These are phyloP conservation scores for Lanmaoa pseudosensibilis DNA, from an alignment of 768 basidiomycete species.

Conservation along the genomic window DNA sequence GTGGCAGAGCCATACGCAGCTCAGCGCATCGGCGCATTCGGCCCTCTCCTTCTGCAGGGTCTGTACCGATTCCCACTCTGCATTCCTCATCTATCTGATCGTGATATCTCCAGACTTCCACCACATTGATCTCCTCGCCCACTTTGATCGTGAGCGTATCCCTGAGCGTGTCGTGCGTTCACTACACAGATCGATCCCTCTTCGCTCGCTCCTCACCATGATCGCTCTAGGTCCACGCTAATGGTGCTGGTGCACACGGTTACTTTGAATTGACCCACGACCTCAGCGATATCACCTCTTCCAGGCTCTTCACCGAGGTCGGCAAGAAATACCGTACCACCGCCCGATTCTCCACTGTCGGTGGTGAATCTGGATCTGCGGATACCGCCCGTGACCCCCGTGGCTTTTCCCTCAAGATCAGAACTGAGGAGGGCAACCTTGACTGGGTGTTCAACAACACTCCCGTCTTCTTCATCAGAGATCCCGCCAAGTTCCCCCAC, in stretches of 20 bases:
- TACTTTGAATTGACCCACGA: slow-evolving; percentile 89
- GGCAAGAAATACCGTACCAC: slow-evolving; percentile 73
- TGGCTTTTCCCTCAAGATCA: slow-evolving; percentile 89
- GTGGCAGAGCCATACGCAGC: slow-evolving; percentile 74
- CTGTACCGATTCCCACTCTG: slow-evolving; percentile 15
- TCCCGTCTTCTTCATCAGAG: slow-evolving; percentile 87
- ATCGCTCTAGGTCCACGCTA: slow-evolving; percentile 74
- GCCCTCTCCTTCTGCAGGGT: slow-evolving; percentile 91
- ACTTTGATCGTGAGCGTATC: slow-evolving; percentile 94
- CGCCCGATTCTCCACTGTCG: slow-evolving; percentile 91
- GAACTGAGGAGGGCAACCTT: slow-evolving; percentile 87
- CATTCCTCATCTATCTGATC: slow-evolving; percentile 15
- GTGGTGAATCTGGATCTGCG: slow-evolving; percentile 83
- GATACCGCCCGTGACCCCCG: slow-evolving; percentile 93
- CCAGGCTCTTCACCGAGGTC: slow-evolving; percentile 60
- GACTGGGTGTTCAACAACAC: slow-evolving; percentile 95
- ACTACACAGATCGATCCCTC: not conserved
- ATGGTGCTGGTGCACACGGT: slow-evolving; percentile 91
- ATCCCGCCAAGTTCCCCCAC: slow-evolving; percentile 89
- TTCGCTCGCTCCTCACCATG: slow-evolving; percentile 25
- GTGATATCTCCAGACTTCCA: slow-evolving; percentile 64
- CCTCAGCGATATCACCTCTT: slow-evolving; percentile 78
- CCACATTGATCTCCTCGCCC: slow-evolving; percentile 85
- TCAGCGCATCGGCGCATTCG: slow-evolving; percentile 70
- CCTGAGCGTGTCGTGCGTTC: slow-evolving; percentile 84